These are phyloP conservation scores for Teunomyces funiuensis DNA, from an alignment of 805 yeast genomes.

Conservation along the genomic window DNA sequence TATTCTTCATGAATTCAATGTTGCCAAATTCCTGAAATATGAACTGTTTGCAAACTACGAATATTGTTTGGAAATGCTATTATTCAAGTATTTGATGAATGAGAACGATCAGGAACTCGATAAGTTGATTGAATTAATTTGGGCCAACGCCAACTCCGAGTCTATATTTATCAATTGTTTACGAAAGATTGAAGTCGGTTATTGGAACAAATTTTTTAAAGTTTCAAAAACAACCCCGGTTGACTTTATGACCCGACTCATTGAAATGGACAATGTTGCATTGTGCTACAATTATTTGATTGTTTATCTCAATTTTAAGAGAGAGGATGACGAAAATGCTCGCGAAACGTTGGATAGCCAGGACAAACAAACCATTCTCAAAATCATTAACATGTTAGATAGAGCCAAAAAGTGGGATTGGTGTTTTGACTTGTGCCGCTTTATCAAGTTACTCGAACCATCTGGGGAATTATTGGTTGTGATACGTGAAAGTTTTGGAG, in stretches of 20 bases:
- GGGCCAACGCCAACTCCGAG: slow-evolving; percentile 30
- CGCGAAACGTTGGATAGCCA: slow-evolving; percentile 19
- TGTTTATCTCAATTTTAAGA: slow-evolving; percentile 51
- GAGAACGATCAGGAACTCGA: slow-evolving; percentile 22
- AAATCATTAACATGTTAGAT: slow-evolving; percentile 44
- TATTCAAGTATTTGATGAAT: slow-evolving; percentile 41
- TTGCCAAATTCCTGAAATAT: background rate
- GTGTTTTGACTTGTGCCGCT: slow-evolving; percentile 54
- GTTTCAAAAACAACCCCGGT: slow-evolving; percentile 45
- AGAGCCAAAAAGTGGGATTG: slow-evolving; percentile 48
- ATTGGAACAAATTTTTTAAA: slow-evolving; percentile 52
- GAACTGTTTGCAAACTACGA: slow-evolving; percentile 31
- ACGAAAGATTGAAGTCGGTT: slow-evolving; percentile 55
- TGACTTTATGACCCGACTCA: slow-evolving; percentile 41
- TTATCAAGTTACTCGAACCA: slow-evolving; percentile 51
- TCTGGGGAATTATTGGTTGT: slow-evolving; percentile 29
- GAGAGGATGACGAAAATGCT: slow-evolving; percentile 27
- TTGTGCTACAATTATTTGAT: slow-evolving; percentile 53
- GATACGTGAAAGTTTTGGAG: slow-evolving; percentile 6
- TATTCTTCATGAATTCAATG: slow-evolving; percentile 18
- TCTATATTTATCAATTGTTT: slow-evolving; percentile 53
- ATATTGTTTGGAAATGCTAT: slow-evolving; percentile 50
- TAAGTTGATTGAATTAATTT: slow-evolving; percentile 29
- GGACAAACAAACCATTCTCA: slow-evolving; percentile 43
- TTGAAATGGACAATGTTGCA: slow-evolving; percentile 42